A percentile compares a stretch with the other conserved stretches of the same genome.
These are phyloP conservation scores for Aspergillus cejpii DNA, from an alignment of 2,329 filamentous ascomycete genomes.

Conservation along the genomic window DNA sequence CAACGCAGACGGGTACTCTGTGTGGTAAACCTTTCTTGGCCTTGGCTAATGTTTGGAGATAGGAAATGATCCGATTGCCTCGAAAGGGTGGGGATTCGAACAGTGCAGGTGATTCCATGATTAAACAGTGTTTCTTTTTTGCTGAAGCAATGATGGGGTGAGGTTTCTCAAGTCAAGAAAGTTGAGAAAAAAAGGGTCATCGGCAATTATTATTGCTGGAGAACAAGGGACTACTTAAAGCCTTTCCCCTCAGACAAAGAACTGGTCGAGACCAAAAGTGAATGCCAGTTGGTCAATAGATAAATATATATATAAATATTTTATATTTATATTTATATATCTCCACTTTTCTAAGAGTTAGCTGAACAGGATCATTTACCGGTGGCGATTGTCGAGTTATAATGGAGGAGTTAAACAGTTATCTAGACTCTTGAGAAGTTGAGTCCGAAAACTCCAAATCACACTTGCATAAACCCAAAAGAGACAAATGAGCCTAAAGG, in stretches of 20 bases:
- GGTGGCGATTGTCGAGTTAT: not conserved
- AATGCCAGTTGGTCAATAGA: not conserved
- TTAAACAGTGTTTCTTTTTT: not conserved
- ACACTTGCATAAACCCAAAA: not conserved
- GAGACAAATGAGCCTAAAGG: not conserved
- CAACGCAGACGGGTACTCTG: conserved; percentile 37
- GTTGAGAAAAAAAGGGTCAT: no score
- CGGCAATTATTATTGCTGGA: not conserved
- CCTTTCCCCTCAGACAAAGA: not conserved
- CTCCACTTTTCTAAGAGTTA: conserved; percentile 1
- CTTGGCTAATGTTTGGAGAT: conserved; percentile 30
- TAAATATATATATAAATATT: not conserved
- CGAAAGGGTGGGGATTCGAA: conserved; percentile 18
- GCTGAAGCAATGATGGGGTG: no score
- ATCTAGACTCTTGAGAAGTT: not conserved
- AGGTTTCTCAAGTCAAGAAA: no score
- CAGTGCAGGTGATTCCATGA: conserved; percentile 13
- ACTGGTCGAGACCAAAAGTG: not conserved
- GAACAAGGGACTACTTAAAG: not conserved
- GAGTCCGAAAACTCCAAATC: not conserved
- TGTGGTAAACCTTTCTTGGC: conserved; percentile 35
- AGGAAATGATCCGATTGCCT: conserved; percentile 33
- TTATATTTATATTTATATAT: no score
- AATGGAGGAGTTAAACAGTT: not conserved
- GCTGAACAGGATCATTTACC: not conserved